Evolutionary conservation across 805 yeast genomes (phyloP), one percentile per base, ranked within the genome.

Genomic region (Wickerhamomyces sydowiorum): DNA sequence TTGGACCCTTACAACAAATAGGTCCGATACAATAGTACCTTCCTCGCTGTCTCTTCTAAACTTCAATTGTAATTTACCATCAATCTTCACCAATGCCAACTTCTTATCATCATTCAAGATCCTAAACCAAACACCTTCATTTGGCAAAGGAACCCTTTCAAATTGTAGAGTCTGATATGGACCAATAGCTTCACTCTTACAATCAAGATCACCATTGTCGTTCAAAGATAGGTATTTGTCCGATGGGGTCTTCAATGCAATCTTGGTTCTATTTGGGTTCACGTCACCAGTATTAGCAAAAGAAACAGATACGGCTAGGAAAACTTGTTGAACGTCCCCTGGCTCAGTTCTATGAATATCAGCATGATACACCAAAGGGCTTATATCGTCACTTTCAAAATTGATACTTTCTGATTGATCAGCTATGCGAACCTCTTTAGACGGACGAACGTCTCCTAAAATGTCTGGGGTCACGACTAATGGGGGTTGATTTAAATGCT

Each of bases 151-250:
- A 5, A 61, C 44, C 7, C 20, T 44, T 24, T 48, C 51, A 37
- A 52, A 44, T 19, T 41, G 40, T 29, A 65, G 50, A 21, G 51
- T 56, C 42, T 66, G 58, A 4, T 48, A 51, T 3, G 51, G 53
- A 3, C 67, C 61, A 19, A 66, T 58, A 1, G 71, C 69, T 14
- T 58, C 59, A 25, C 60, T 47, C 18, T 54, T 51, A 29, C 62
- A 63, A 22, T 50, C 55, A 3, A 59, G 37, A 0, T 21, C 15
- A 6, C 54, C 59, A 19, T 19, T n/a, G 8, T 33, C 21, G 19
- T 44, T 47, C 7, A 47, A 43, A 14, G 50, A 33, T 18, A 51
- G 44, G 41, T 60, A 66, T 37, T 53, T 57, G 1, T 62, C 65
- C 17, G 45, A 34, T 7, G 54, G 40, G 3, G 59, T 50, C 42